Evolutionary conservation across 75 land plant species (phyloP), one percentile per base, ranked within the genome.

Genomic region (Gnetum montanum): DNA sequence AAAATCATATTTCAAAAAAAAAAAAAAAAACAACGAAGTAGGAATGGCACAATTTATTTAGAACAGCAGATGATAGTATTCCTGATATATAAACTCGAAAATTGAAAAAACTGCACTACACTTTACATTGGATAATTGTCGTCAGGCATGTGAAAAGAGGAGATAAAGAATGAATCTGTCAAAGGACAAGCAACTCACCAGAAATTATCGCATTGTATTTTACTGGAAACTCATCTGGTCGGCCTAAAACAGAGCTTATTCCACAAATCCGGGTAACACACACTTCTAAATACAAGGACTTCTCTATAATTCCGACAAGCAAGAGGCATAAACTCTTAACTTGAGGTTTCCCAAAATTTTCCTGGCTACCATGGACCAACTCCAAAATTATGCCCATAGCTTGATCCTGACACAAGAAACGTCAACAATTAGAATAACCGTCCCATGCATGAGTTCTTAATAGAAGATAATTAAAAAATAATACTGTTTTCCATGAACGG

Each of bases 191-290:
- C n/a, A 27, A 62, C 75, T 71, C 25, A 88, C 98, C 98, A 66
- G 26, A 36, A 37, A 89, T 62, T 62, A 94, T 57, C 30, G 35
- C 43, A 63, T 78, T 81, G 67, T 72, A 69, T 59, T 80, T 82
- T 61, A 69, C 89, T 11, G 78, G 59, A 35, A 94, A 89, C 53
- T 89, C 95, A 38, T 94, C 98, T 11, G 74, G 46, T 10, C 90
- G 81, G 1, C 78, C 78, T 18, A 80, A 57, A 0, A 79, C 85
- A 20, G 90, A 82, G 24, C 72, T 59, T 4, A 88, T 68, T 27
- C 86, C 98, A 75, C 98, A 94, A 19, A 66, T 76, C 16, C 82
- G 82, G 23, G 69, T 50, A 6, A 94, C 82, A 64, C 90, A 92
- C 2, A 69, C 69, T 58, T 88, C 95, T 58, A 92, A 60, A 54